Conservation (phyloP, 768 basidiomycete species). For the Hericium rajendrae region DNA sequence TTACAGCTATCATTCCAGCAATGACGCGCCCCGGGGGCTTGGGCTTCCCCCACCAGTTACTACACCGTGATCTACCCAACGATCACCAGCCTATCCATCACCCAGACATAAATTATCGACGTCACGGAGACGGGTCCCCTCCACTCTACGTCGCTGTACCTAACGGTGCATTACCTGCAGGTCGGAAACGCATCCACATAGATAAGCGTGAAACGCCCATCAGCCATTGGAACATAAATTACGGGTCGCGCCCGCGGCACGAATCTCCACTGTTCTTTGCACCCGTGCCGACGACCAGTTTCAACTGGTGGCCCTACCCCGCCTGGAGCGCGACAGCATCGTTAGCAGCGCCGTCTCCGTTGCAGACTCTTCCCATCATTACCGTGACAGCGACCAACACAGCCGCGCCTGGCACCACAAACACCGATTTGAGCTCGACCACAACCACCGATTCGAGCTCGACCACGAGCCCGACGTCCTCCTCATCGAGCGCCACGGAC, state of each 20-base stretch:
- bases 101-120: slow-evolving; percentile 3
- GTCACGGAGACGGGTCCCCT: background rate
- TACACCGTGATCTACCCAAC: background rate
- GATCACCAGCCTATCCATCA: background rate
- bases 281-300: slow-evolving; percentile 13
- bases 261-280: background rate
- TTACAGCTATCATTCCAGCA: slow-evolving; percentile 4
- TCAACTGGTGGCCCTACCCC: slow-evolving; percentile 28
- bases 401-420: background rate
- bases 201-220: background rate
- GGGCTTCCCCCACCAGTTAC: background rate
- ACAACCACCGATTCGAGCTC: background rate
- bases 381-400: background rate
- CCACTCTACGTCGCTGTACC: too few species aligned
- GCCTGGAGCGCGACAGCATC: slow-evolving; percentile 10
- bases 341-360: background rate
- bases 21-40: background rate
- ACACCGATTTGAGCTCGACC: background rate
- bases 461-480: background rate
- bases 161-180: too few species aligned
- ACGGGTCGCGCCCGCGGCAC: background rate
- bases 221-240: background rate
- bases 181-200: too few species aligned
- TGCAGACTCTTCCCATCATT: background rate
- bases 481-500: background rate